These are phyloP conservation scores for Mucor circinelloides DNA, from an alignment of 371 early-diverging fungal genomes.

Conservation along the genomic window DNA sequence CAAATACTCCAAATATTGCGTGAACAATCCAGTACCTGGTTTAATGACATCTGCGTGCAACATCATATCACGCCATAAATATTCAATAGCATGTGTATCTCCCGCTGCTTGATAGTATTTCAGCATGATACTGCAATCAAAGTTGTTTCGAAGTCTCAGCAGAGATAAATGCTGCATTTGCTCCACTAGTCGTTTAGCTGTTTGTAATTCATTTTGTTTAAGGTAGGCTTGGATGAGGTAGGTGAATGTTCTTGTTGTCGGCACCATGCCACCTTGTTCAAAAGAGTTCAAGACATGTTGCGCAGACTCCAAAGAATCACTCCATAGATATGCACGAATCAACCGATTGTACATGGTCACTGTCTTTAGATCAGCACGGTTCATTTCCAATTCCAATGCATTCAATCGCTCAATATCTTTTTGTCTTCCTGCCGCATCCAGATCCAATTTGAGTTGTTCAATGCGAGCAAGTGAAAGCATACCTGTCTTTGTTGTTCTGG, in stretches of 20 bases:
- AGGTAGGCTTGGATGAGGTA: slow-evolving; percentile 42
- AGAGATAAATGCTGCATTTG: slow-evolving; percentile 34
- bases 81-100: slow-evolving; percentile 40
- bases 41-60: slow-evolving; percentile 28
- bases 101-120: slow-evolving; percentile 28
- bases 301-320: slow-evolving; percentile 22
- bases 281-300: slow-evolving; percentile 24
- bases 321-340: slow-evolving; percentile 35
- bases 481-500: slow-evolving; percentile 2
- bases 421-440: slow-evolving; percentile 31
- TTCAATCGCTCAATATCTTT: slow-evolving; percentile 21
- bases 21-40: slow-evolving; percentile 29
- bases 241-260: slow-evolving; percentile 42
- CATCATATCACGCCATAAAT: slow-evolving; percentile 41
- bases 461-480: slow-evolving; percentile 23
- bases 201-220: slow-evolving; percentile 16
- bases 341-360: slow-evolving; percentile 43
- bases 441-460: slow-evolving; percentile 21
- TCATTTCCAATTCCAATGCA: slow-evolving; percentile 24
- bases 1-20: slow-evolving; percentile 34
- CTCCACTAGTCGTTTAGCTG: slow-evolving; percentile 26
- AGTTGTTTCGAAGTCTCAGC: slow-evolving; percentile 21
- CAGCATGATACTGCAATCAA: slow-evolving; percentile 39
- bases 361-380: slow-evolving; percentile 13
- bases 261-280: slow-evolving; percentile 21